Evolutionary conservation across 108 stramenopile genomes (phyloP).

Genomic region (Nitzschia putrida): DNA sequence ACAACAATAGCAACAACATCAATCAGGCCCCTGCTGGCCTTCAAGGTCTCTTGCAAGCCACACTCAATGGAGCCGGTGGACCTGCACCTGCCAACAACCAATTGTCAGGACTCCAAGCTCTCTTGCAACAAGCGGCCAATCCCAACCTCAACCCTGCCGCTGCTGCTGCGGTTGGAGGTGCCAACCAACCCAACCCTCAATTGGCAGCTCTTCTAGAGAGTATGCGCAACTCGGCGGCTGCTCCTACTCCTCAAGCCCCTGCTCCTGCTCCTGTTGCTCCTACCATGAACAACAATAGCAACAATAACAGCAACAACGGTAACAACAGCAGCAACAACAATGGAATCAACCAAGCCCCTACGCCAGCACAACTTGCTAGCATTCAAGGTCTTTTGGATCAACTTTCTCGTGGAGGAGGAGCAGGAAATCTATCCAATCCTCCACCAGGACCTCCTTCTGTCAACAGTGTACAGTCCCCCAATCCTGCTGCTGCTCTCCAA

Average conservation of each 20-base stretch:
- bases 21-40: neutral
- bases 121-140: conserved; percentile 9
- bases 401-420: conserved; percentile 2
- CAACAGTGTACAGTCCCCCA: neutral
- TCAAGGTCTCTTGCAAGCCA: conserved; percentile 4
- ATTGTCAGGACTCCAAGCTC: conserved; percentile 10
- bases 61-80: neutral
- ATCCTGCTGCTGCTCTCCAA: neutral
- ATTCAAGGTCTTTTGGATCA: conserved; percentile 18
- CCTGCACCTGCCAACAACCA: neutral
- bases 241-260: neutral
- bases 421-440: neutral
- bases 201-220: neutral
- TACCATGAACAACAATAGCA: too few relatives aligned
- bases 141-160: too few relatives aligned
- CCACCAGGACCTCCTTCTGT: neutral
- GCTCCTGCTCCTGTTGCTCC: neutral
- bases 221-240: neutral
- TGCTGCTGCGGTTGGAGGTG: too few relatives aligned
- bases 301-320: neutral
- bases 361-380: neutral
- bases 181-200: conserved; percentile 4
- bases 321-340: neutral
- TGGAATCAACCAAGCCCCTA: neutral
- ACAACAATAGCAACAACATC: neutral